These are phyloP conservation scores for Danielia oregonensis DNA, from an alignment of 805 yeast species.

Conservation along the genomic window DNA sequence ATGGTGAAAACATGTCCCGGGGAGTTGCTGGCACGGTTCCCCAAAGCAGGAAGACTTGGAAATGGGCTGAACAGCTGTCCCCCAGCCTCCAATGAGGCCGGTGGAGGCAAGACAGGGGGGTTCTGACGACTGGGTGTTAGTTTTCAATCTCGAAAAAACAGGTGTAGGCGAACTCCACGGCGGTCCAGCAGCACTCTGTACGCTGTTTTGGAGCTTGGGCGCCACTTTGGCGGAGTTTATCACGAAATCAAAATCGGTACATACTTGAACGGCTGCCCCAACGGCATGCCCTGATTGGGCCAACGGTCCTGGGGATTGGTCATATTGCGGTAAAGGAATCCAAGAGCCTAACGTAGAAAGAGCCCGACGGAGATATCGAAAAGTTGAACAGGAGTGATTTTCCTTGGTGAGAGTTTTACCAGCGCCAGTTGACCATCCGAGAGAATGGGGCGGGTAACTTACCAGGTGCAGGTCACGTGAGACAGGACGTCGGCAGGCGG, in stretches of 20 bases:
- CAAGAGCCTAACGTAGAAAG: not conserved
- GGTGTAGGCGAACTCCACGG: too few species aligned
- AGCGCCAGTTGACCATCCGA: not conserved
- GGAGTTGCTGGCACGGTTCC: constrained; percentile 34
- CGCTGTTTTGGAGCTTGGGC: too few species aligned
- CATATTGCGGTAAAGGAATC: constrained; percentile 23
- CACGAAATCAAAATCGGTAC: too few species aligned
- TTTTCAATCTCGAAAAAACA: too few species aligned
- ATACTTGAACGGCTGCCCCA: constrained; percentile 42
- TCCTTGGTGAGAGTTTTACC: not conserved
- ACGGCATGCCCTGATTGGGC: constrained; percentile 40
- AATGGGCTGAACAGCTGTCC: constrained; percentile 47
- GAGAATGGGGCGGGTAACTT: not conserved
- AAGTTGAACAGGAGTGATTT: not conserved
- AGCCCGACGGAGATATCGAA: not conserved
- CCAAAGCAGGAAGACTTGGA: constrained; percentile 50
- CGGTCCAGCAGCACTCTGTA: too few species aligned
- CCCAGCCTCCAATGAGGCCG: constrained; percentile 49
- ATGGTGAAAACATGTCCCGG: constrained; percentile 46
- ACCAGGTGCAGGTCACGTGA: too few species aligned
- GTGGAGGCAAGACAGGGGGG: constrained; percentile 61
- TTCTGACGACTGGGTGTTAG: constrained; percentile 49
- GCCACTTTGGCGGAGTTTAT: too few species aligned
- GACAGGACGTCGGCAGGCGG: too few species aligned
- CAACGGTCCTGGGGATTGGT: constrained; percentile 41